Conservation (phyloP, 306 rosid genomes). For the Boehmeria nivea region DNA sequence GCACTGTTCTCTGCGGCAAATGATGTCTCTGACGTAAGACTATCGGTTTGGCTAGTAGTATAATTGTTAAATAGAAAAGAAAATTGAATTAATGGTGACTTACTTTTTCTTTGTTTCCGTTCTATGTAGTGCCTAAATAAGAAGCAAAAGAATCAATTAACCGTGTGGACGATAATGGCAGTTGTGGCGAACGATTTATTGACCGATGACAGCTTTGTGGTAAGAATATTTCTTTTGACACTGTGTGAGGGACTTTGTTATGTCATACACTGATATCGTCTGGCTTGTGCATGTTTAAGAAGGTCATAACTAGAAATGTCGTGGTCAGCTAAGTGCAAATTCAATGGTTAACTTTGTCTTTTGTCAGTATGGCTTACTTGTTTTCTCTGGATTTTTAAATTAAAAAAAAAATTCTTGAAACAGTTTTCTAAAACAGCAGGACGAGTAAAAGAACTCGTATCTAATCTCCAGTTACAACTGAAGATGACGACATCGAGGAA, state of each 20-base stretch:
- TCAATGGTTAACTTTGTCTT: not conserved
- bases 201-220: slow-evolving; percentile 95
- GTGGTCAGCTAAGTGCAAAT: not conserved
- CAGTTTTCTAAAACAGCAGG: slow-evolving; percentile 86
- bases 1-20: slow-evolving; percentile 65
- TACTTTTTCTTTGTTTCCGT: not conserved
- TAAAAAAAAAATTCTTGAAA: not conserved
- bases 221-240: slow-evolving; percentile 26
- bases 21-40: slow-evolving; percentile 53
- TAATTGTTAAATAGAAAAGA: not conserved
- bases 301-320: slow-evolving; percentile 1
- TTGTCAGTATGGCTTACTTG: slow-evolving; percentile 18
- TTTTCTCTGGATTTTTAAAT: slow-evolving; percentile 3
- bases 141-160: slow-evolving; percentile 74
- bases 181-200: slow-evolving; percentile 75
- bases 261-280: not conserved
- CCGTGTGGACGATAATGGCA: slow-evolving; percentile 52
- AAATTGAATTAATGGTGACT: slow-evolving; percentile 2
- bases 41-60: too few species aligned
- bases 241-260: slow-evolving; percentile 10
- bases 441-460: slow-evolving; percentile 63
- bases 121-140: slow-evolving; percentile 52
- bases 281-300: not conserved
- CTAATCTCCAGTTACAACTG: slow-evolving; percentile 73
- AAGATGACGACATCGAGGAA: slow-evolving; percentile 73